phyloP scores from a whole-genome alignment of 116 monocot species.

The Dioscorea cayenensis region DNA sequence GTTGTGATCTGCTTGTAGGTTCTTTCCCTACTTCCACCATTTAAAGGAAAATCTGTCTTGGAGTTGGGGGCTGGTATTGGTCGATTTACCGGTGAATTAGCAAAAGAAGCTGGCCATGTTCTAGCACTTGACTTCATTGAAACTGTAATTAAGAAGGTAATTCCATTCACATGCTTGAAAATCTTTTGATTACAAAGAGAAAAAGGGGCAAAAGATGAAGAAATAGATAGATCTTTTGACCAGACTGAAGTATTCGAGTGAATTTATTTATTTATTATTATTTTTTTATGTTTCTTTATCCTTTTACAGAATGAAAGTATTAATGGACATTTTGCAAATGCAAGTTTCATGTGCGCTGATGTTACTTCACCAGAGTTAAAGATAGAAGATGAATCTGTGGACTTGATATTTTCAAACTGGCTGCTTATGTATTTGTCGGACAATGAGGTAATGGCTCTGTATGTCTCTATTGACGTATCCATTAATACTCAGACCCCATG shows the following conservation, averaged over 20 bases:
- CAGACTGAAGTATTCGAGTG: neutral
- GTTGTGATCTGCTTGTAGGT: constrained; percentile 26
- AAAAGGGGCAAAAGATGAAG: neutral
- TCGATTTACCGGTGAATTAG: constrained; percentile 94
- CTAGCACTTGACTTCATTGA: constrained; percentile 95
- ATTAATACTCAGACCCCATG: too few species aligned
- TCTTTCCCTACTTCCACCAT: constrained; percentile 83
- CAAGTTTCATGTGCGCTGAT: constrained; percentile 89
- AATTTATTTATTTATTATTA: too few species aligned
- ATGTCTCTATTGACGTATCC: too few species aligned
- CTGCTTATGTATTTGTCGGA: constrained; percentile 98
- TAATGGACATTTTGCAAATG: constrained; percentile 81
- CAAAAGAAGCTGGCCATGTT: constrained; percentile 79
- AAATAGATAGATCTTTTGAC: neutral
- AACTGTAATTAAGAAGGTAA: constrained; percentile 84
- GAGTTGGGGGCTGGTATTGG: constrained; percentile 99
- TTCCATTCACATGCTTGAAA: neutral
- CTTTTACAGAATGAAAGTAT: constrained; percentile 75
- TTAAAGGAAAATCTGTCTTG: constrained; percentile 68
- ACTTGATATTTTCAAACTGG: constrained; percentile 99
- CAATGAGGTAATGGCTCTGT: constrained; percentile 55
- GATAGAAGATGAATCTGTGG: constrained; percentile 70
- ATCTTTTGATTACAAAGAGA: neutral
- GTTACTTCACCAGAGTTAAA: constrained; percentile 74
- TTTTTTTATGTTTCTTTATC: neutral